A percentile compares a stretch with the other conserved stretches of the same genome.
Conservation (phyloP, 495 filamentous ascomycete genomes). For the Amniculicola lignicola region DNA sequence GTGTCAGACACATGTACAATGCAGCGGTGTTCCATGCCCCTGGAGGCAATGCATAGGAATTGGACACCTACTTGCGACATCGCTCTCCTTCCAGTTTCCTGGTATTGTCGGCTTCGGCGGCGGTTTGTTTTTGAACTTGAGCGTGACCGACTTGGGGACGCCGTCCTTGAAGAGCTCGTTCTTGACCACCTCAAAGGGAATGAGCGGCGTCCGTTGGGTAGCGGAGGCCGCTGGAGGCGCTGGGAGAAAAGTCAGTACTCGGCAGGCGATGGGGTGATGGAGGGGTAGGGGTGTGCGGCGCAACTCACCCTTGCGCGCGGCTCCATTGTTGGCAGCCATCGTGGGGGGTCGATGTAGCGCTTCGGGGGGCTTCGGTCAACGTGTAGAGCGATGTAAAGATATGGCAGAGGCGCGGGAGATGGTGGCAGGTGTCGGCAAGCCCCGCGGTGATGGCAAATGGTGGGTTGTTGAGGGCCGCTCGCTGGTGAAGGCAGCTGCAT, state of each 20-base stretch:
- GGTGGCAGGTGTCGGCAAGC: not conserved
- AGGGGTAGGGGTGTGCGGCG: conserved; percentile 18
- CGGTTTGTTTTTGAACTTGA: conserved; percentile 35
- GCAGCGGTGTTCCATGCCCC: not conserved
- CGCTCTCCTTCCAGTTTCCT: conserved; percentile 39
- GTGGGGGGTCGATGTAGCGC: not conserved
- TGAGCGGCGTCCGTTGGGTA: conserved; percentile 14
- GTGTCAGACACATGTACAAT: conserved; percentile 19
- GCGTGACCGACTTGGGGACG: conserved; percentile 28
- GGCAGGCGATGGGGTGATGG: not conserved
- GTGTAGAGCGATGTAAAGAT: not conserved
- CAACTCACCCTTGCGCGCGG: conserved; percentile 27
- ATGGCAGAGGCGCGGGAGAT: not conserved
- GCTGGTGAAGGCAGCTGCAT: not conserved
- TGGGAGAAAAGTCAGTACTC: conserved; percentile 16
- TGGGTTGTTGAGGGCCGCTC: conserved; percentile 8
- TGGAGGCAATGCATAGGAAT: not conserved
- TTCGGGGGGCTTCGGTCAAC: conserved; percentile 18
- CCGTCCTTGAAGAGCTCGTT: conserved; percentile 28
- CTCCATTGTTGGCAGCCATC: conserved; percentile 29
- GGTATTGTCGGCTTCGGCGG: conserved; percentile 30
- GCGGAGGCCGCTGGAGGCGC: conserved; percentile 14
- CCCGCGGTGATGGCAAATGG: conserved; percentile 6
- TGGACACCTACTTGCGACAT: conserved; percentile 26
- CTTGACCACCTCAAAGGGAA: conserved; percentile 9